These are phyloP conservation scores for Bisporella sp. DNA, from an alignment of 2,329 filamentous ascomycete genomes.

Conservation along the genomic window DNA sequence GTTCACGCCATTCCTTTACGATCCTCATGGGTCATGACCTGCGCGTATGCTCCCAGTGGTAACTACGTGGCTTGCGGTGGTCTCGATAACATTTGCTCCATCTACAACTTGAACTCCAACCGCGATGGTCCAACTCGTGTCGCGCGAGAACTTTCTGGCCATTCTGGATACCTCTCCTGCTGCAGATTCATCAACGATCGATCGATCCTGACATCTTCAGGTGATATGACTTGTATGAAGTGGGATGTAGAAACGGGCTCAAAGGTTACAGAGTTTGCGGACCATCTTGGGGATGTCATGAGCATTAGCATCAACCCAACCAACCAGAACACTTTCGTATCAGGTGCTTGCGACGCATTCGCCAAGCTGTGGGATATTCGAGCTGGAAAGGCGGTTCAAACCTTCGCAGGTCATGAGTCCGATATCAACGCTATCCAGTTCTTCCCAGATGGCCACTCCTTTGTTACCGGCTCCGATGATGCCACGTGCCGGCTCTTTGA, in stretches of 20 bases:
- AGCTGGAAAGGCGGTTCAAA: conserved; percentile 96
- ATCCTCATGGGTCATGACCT: conserved; percentile 99
- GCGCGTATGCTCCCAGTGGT: conserved; percentile 94
- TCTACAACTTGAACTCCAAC: conserved; percentile 94
- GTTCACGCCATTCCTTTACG: conserved; percentile 96
- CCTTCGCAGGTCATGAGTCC: conserved; percentile 95
- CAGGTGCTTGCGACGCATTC: conserved; percentile 97
- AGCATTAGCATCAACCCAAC: conserved; percentile 99
- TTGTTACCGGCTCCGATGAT: conserved; percentile 95
- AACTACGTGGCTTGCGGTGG: conserved; percentile 99
- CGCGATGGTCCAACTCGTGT: conserved; percentile 96
- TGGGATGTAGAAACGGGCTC: conserved; percentile 99
- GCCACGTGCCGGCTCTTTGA: conserved; percentile 96
- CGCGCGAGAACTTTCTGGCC: conserved; percentile 89
- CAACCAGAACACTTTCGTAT: conserved; percentile 98
- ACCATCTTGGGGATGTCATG: conserved; percentile 98
- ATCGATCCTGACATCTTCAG: conserved; percentile 94
- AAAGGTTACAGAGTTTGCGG: conserved; percentile 95
- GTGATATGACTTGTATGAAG: conserved; percentile 99
- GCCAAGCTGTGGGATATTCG: conserved; percentile 99
- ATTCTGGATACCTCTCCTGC: conserved; percentile 96
- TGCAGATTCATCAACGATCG: conserved; percentile 98
- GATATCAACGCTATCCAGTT: conserved; percentile 99
- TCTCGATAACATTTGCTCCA: conserved; percentile 98
- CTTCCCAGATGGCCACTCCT: conserved; percentile 97